Evolutionary conservation across 768 basidiomycete species (phyloP).

Genomic region (Galerina sulciceps): DNA sequence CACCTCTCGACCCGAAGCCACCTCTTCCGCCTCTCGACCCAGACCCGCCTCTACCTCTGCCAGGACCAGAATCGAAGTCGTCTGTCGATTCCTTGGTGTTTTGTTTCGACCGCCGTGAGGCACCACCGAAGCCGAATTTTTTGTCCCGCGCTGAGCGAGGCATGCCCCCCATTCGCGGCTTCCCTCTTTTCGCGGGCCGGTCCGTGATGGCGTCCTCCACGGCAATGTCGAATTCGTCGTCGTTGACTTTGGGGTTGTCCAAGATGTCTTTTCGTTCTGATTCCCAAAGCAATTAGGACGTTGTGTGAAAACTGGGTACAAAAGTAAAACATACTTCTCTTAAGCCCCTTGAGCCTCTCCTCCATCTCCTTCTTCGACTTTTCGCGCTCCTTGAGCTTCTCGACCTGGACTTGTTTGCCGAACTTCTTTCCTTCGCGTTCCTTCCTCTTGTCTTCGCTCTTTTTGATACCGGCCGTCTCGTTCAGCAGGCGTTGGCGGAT

Average conservation of each 20-base stretch:
- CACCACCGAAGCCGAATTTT: slow-evolving; percentile 84
- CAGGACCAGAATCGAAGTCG: slow-evolving; percentile 56
- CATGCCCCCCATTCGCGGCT: slow-evolving; percentile 45
- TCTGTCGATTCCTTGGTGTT: slow-evolving; percentile 86
- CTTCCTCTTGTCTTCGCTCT: slow-evolving; percentile 87
- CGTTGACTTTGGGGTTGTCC: slow-evolving; percentile 62
- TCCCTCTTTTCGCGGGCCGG: slow-evolving; percentile 62
- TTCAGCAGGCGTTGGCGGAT: slow-evolving; percentile 90
- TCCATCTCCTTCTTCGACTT: slow-evolving; percentile 91
- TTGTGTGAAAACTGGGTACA: not conserved
- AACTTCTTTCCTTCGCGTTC: slow-evolving; percentile 97
- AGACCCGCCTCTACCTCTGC: slow-evolving; percentile 34
- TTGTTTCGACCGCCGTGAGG: slow-evolving; percentile 72
- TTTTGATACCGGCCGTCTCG: slow-evolving; percentile 87
- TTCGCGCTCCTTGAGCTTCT: slow-evolving; percentile 91
- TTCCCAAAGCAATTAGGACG: not conserved
- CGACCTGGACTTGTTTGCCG: slow-evolving; percentile 95
- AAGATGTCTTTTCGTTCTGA: slow-evolving; percentile 85
- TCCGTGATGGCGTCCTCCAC: slow-evolving; percentile 89
- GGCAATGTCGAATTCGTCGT: slow-evolving; percentile 84
- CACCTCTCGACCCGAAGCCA: slow-evolving; percentile 27
- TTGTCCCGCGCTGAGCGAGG: slow-evolving; percentile 68
- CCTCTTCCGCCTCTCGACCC: slow-evolving; percentile 36
- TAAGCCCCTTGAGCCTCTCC: slow-evolving; percentile 82
- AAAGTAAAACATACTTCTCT: slow-evolving; percentile 70